These are phyloP conservation scores for Aspergillus proliferans DNA, from an alignment of 2,329 filamentous ascomycete species.

Conservation along the genomic window DNA sequence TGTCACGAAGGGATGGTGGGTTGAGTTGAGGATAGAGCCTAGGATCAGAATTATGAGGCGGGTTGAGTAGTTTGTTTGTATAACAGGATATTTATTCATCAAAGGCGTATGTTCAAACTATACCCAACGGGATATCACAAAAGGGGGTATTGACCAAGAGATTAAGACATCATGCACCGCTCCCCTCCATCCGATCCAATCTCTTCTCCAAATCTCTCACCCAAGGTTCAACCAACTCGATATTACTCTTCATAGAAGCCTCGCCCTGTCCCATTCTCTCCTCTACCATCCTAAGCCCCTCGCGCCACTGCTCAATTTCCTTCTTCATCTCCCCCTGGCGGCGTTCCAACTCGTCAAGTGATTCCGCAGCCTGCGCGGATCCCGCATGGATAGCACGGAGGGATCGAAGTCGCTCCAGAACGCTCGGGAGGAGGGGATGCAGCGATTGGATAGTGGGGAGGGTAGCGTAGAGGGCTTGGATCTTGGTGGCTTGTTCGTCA, in stretches of 20 bases:
- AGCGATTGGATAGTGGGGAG: constrained; percentile 83
- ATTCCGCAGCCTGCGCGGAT: constrained; percentile 73
- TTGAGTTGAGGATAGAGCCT: constrained; percentile 48
- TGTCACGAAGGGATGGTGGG: constrained; percentile 49
- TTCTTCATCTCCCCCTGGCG: constrained; percentile 73
- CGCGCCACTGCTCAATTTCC: constrained; percentile 81
- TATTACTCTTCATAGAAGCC: constrained; percentile 67
- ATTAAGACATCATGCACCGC: background rate
- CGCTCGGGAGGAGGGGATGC: constrained; percentile 72
- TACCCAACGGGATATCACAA: too few relatives aligned
- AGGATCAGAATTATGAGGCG: constrained; percentile 46
- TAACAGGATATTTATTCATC: background rate
- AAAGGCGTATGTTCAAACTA: too few relatives aligned
- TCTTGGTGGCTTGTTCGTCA: constrained; percentile 70
- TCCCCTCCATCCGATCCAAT: constrained; percentile 53
- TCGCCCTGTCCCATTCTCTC: constrained; percentile 64
- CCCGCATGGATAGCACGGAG: constrained; percentile 79
- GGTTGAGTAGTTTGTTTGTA: constrained; percentile 1
- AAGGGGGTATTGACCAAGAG: background rate
- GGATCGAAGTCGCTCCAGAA: constrained; percentile 79
- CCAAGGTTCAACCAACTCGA: constrained; percentile 80
- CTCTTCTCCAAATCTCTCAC: constrained; percentile 78
- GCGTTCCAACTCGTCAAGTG: constrained; percentile 68
- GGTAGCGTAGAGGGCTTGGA: constrained; percentile 85
- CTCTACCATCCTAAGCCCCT: constrained; percentile 74